Evolutionary conservation across 2,329 filamentous ascomycete species (phyloP).

Genomic region (Huntiella savannae): DNA sequence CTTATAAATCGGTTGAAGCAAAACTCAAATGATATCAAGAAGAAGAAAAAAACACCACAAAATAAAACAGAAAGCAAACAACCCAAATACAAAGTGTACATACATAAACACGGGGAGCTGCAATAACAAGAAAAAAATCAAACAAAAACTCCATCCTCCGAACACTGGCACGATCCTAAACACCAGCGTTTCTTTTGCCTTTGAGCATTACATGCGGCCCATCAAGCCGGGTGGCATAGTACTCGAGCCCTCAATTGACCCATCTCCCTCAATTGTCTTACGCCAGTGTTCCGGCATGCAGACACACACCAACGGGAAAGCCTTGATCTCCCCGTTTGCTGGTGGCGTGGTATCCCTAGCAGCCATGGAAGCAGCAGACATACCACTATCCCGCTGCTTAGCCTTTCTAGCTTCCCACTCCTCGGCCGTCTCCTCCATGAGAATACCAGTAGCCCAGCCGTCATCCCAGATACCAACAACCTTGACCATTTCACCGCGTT

Average conservation of each 20-base stretch:
- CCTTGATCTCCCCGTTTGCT: constrained; percentile 72
- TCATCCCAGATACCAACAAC: constrained; percentile 98
- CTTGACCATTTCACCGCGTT: constrained; percentile 94
- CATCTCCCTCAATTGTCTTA: constrained; percentile 86
- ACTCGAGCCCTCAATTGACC: constrained; percentile 43
- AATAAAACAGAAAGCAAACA: constrained; percentile 4
- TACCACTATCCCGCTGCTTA: constrained; percentile 76
- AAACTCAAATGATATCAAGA: neutral
- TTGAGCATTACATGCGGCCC: neutral
- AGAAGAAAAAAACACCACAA: neutral
- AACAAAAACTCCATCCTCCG: constrained; percentile 1
- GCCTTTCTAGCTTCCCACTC: constrained; percentile 68
- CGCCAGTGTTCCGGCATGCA: constrained; percentile 91
- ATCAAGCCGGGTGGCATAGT: neutral
- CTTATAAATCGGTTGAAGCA: neutral
- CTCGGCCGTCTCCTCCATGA: constrained; percentile 65
- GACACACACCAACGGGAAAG: constrained; percentile 90
- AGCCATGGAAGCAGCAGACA: constrained; percentile 56
- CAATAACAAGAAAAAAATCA: neutral
- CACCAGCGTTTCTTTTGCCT: neutral
- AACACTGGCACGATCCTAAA: neutral
- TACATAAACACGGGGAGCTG: neutral
- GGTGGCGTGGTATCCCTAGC: constrained; percentile 41
- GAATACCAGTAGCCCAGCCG: constrained; percentile 88
- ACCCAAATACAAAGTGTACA: constrained; percentile 1